Conservation (phyloP, 805 yeast species). For the Hanseniaspora meyeri region DNA sequence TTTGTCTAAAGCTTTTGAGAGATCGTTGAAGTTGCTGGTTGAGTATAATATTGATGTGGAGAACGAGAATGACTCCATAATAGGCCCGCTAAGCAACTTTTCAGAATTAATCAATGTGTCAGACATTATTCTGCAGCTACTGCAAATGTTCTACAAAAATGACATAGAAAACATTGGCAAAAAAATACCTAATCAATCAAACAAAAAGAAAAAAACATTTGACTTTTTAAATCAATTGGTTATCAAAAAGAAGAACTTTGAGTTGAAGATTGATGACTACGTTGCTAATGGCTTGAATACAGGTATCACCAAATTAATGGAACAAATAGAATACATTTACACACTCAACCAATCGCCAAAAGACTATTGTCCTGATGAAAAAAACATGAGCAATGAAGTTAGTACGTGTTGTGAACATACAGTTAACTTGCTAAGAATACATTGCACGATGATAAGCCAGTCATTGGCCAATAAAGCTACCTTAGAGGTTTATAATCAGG, state of each 20-base stretch:
- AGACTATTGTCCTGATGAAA: conserved; percentile 45
- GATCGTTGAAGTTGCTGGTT: conserved; percentile 58
- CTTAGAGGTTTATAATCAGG: conserved; percentile 86
- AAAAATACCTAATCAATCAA: conserved; percentile 38
- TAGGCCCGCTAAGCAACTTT: conserved; percentile 78
- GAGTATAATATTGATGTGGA: conserved; percentile 45
- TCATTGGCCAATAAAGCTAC: conserved; percentile 70
- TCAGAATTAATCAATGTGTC: conserved; percentile 88
- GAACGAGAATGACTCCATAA: conserved; percentile 30
- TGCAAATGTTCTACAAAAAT: conserved; percentile 78
- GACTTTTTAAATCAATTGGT: conserved; percentile 71
- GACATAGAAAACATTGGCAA: conserved; percentile 44
- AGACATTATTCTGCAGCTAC: conserved; percentile 83
- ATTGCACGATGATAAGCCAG: conserved; percentile 60
- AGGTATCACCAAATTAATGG: conserved; percentile 81
- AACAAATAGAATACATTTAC: conserved; percentile 57
- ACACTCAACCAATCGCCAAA: conserved; percentile 43
- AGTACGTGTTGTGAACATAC: conserved; percentile 56
- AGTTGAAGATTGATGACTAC: conserved; percentile 65
- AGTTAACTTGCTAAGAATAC: conserved; percentile 51
- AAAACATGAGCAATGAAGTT: conserved; percentile 31
- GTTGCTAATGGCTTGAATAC: conserved; percentile 88
- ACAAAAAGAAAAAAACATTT: conserved; percentile 35
- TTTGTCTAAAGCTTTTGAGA: conserved; percentile 70
- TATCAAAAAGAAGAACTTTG: conserved; percentile 69